Base-by-base conservation (phyloP, 345 rosid species). In the Lepidium didymum region DNA sequence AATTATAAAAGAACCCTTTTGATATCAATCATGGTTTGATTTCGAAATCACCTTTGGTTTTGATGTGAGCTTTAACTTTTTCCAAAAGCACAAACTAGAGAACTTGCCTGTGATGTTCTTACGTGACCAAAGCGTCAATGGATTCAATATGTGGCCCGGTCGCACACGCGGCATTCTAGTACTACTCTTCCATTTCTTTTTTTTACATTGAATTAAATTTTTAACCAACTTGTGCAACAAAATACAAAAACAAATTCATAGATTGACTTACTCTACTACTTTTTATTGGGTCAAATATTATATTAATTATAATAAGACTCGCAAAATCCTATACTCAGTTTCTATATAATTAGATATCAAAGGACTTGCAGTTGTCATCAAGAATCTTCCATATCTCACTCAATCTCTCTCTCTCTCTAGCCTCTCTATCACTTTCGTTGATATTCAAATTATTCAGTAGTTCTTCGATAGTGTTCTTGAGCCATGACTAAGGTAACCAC, bases 401-500 rank as follows among this genome's bases (percentile, higher is more conserved):
- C 0, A 1, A 45, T 18, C 10, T 43, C 29, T 37, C 58, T 27
- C 27, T 36, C 56, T 55, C 16, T 19, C 13, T 29, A 4, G 0
- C 31, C 53, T 61, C 52, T 23, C 8, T 52, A 51, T 42, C n/a
- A 16, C 7, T 29, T 29, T 29, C 33, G 6, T 29, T 23, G 3
- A 19, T 52, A 27, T 31, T 12, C 33, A 44, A 72, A 57, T 43
- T 56, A 29, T 56, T 47, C 60, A 18, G 0, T 56, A 56, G 31
- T n/a, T 40, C 33, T 55, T 52, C 55, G 7, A 33, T 11, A 6
- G 29, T 52, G 8, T 53, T 46, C 59, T 64, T 7, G 5, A 57
- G 54, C 60, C 53, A 73, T 73, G 77, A 2, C 70, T 3, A 21
- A 73, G 77, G 77, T 73, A 57, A 29, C 5, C 19, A 0, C 4